Conservation (phyloP, 495 filamentous ascomycete species). For the Hypomontagnella monticulosa region DNA sequence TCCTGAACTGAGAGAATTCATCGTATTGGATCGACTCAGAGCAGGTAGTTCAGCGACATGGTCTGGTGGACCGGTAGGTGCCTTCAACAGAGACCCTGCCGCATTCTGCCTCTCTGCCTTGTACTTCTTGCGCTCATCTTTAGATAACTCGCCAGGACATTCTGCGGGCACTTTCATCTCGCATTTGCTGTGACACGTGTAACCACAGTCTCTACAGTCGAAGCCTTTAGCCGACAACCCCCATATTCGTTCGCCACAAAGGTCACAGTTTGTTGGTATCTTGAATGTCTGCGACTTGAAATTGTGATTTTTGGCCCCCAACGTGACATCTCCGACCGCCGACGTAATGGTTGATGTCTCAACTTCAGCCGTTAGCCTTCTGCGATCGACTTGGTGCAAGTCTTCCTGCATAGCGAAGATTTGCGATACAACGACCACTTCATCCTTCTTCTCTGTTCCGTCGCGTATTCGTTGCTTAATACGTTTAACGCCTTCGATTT, state of each 20-base stretch:
- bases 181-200: constrained; percentile 98
- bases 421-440: constrained; percentile 77
- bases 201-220: constrained; percentile 94
- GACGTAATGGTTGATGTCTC: constrained; percentile 89
- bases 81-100: constrained; percentile 67
- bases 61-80: constrained; percentile 46
- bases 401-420: constrained; percentile 84
- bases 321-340: constrained; percentile 87
- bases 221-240: constrained; percentile 95
- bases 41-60: constrained; percentile 61
- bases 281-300: constrained; percentile 98
- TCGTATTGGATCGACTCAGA: constrained; percentile 84
- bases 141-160: constrained; percentile 91
- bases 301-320: constrained; percentile 91
- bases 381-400: constrained; percentile 85
- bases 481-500: constrained; percentile 78
- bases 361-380: constrained; percentile 86
- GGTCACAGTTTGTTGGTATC: constrained; percentile 97
- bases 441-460: constrained; percentile 84
- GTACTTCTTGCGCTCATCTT: constrained; percentile 93
- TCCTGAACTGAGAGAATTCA: constrained; percentile 91
- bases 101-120: constrained; percentile 84
- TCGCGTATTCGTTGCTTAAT: constrained; percentile 78
- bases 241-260: constrained; percentile 97
- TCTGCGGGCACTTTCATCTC: constrained; percentile 98